phyloP scores from a whole-genome alignment of 2,329 filamentous ascomycete species.

The Cytospora chrysosperma region DNA sequence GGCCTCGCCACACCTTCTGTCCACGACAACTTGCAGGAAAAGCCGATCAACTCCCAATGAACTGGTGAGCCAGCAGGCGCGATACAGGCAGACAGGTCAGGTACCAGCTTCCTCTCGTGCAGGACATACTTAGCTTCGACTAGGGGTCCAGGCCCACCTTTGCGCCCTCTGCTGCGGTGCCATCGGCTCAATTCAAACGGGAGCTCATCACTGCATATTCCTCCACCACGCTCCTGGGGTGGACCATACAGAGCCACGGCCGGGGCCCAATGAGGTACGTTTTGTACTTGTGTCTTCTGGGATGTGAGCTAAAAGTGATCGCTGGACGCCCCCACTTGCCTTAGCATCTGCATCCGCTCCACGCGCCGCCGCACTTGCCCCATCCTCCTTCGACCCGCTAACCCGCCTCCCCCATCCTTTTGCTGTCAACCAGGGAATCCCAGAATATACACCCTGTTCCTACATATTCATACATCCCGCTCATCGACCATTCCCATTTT shows the following conservation, averaged over 20 bases:
- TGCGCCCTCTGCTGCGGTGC: constrained; percentile 11
- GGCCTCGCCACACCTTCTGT: constrained; percentile 1
- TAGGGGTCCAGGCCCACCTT: constrained; percentile 8
- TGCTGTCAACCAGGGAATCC: constrained; percentile 21
- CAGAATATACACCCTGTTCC: constrained; percentile 19
- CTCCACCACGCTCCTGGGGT: constrained; percentile 9
- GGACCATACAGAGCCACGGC: constrained; percentile 5
- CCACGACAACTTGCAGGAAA: constrained; percentile 4
- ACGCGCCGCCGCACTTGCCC: constrained; percentile 13
- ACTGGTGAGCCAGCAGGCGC: neutral
- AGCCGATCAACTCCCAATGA: neutral
- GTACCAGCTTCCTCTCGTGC: neutral
- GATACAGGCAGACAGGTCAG: neutral
- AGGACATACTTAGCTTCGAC: neutral
- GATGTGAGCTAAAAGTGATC: constrained; percentile 5
- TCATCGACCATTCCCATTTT: constrained; percentile 13
- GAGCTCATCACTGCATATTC: constrained; percentile 12
- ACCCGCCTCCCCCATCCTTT: constrained; percentile 13
- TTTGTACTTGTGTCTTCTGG: neutral
- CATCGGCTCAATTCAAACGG: neutral
- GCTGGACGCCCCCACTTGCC: constrained; percentile 20
- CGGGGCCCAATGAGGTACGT: constrained; percentile 5
- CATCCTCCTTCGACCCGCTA: constrained; percentile 17
- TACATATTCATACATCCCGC: constrained; percentile 24
- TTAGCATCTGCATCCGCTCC: constrained; percentile 18